Evolutionary conservation across 768 basidiomycete species (phyloP).

Genomic region (Roridomyces roridus): DNA sequence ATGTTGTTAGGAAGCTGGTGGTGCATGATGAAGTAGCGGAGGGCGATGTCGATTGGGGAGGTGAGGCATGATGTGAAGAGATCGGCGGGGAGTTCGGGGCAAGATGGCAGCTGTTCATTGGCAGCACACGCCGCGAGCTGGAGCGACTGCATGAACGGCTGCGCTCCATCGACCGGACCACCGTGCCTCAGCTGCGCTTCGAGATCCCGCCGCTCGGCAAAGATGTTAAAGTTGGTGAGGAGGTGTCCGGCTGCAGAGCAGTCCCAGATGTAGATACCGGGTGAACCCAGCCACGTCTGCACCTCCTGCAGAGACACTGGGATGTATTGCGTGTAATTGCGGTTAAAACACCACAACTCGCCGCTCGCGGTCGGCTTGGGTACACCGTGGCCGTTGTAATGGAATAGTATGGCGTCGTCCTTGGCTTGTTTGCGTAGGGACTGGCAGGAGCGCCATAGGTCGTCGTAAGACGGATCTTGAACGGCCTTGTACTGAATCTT

Average conservation of each 20-base stretch:
- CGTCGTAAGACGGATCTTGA: constrained; percentile 94
- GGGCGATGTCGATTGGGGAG: constrained; percentile 96
- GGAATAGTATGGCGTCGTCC: constrained; percentile 92
- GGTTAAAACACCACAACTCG: constrained; percentile 99
- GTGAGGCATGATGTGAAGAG: constrained; percentile 98
- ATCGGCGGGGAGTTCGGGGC: constrained; percentile 96
- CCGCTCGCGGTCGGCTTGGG: constrained; percentile 95
- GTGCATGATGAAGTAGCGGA: constrained; percentile 92
- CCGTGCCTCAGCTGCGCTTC: constrained; percentile 65
- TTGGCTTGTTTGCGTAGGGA: constrained; percentile 87
- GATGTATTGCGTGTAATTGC: constrained; percentile 97
- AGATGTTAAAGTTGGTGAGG: constrained; percentile 84
- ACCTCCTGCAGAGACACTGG: constrained; percentile 94
- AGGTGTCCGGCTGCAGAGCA: constrained; percentile 98
- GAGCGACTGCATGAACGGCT: constrained; percentile 85
- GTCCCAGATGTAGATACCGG: constrained; percentile 98
- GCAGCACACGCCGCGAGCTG: constrained; percentile 95
- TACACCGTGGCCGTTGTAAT: constrained; percentile 99
- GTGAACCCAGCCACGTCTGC: constrained; percentile 92
- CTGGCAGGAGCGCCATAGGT: constrained; percentile 86
- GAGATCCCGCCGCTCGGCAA: constrained; percentile 77
- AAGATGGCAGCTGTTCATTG: constrained; percentile 90
- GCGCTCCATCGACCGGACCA: constrained; percentile 63
- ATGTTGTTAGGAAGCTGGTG: constrained; percentile 84
- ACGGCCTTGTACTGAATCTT: constrained; percentile 95